Percentiles rank a stretch among this genome's conserved stretches.
These are phyloP conservation scores for Plantago lanceolata DNA, from an alignment of 305 asterid species.

Conservation along the genomic window DNA sequence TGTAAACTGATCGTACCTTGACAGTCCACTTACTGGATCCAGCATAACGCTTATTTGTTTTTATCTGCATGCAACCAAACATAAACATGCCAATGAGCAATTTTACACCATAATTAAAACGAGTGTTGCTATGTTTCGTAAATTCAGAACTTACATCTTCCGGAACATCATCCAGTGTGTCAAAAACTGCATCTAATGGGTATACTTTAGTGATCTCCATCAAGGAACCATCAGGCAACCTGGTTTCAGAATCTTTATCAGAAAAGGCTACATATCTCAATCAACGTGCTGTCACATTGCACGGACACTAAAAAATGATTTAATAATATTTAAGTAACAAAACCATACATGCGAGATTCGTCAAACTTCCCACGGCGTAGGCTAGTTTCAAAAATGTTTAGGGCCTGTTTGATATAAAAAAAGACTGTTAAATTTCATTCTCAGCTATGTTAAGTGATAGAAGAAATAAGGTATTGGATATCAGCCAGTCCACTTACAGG, in stretches of 20 bases:
- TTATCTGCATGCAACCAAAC: conserved; percentile 50
- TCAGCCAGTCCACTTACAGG: conserved; percentile 50
- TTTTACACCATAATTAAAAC: conserved; percentile 12
- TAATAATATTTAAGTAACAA: conserved; percentile 20
- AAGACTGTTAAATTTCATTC: conserved; percentile 27
- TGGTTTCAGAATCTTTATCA: conserved; percentile 31
- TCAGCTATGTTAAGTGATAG: conserved; percentile 19
- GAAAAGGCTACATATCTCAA: conserved; percentile 11
- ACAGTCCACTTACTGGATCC: conserved; percentile 86
- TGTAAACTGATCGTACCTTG: conserved; percentile 34
- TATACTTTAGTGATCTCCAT: conserved; percentile 85
- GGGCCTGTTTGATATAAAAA: conserved; percentile 43
- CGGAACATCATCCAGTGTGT: conserved; percentile 72
- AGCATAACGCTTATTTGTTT: conserved; percentile 75
- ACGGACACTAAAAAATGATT: conserved; percentile 1
- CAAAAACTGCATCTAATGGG: conserved; percentile 81
- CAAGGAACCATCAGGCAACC: conserved; percentile 86
- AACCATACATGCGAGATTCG: conserved; percentile 67
- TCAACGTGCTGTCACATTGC: conserved; percentile 13
- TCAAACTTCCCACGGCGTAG: conserved; percentile 88
- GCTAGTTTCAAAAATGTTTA: conserved; percentile 84
- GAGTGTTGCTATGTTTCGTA: background rate
- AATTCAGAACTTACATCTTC: conserved; percentile 53
- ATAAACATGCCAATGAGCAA: conserved; percentile 13
- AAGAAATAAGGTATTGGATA: conserved; percentile 15